Evolutionary conservation across 129 eudicot species (phyloP).

Genomic region (Tanacetum coccineum): DNA sequence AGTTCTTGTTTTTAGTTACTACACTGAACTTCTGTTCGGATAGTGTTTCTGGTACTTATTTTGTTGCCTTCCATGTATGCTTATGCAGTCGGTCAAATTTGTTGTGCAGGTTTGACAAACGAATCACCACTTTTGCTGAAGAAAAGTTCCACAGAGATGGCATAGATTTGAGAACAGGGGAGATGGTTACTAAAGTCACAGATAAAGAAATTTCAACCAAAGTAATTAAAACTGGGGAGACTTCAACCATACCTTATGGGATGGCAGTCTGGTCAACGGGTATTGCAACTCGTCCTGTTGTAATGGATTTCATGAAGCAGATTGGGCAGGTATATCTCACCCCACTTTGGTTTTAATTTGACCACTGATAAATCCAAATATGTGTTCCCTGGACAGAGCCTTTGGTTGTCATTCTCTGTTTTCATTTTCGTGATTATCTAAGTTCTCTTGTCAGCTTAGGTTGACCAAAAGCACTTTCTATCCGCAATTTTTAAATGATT

Average conservation of each 20-base stretch:
- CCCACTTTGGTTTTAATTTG: background rate
- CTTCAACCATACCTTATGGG: conserved; percentile 68
- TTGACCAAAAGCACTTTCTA: background rate
- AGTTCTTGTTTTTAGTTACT: too few species aligned
- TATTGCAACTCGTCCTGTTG: conserved; percentile 92
- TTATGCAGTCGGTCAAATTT: background rate
- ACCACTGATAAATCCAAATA: background rate
- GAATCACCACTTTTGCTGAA: conserved; percentile 81
- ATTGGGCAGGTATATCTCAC: conserved; percentile 69
- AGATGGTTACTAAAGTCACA: conserved; percentile 79
- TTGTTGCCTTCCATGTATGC: background rate
- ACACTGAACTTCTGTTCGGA: too few species aligned
- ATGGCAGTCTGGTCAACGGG: conserved; percentile 97
- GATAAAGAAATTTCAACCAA: conserved; percentile 72
- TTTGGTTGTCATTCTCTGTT: background rate
- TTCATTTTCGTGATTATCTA: background rate
- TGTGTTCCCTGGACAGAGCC: background rate
- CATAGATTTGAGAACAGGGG: conserved; percentile 71
- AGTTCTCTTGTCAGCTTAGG: background rate
- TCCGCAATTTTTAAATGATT: background rate
- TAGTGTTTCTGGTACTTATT: too few species aligned
- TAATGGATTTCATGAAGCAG: conserved; percentile 89
- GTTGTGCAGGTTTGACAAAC: conserved; percentile 76
- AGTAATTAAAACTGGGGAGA: conserved; percentile 62
- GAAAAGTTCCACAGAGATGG: conserved; percentile 80